These are phyloP conservation scores for Nothophaeocryptopus gaeumannii DNA, from an alignment of 2,329 filamentous ascomycete genomes.

Conservation along the genomic window DNA sequence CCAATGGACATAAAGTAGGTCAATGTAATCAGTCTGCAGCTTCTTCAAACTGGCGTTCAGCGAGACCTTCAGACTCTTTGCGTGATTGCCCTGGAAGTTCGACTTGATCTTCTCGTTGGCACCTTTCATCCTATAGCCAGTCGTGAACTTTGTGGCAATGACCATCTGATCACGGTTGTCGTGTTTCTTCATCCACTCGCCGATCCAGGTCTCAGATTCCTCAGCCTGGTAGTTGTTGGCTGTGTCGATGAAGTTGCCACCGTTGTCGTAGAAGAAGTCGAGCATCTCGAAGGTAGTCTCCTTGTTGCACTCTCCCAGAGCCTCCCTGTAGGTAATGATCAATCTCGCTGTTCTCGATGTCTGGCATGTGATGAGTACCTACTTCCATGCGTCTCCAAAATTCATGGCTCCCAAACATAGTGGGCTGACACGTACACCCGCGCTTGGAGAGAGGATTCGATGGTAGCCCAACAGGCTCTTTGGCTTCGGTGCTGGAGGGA, in stretches of 20 bases:
- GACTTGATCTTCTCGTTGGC: constrained; percentile 19
- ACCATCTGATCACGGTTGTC: constrained; percentile 20
- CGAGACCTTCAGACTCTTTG: constrained; percentile 60
- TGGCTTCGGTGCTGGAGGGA: constrained; percentile 30
- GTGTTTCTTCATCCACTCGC: constrained; percentile 31
- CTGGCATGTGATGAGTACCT: not conserved
- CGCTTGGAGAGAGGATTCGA: constrained; percentile 50
- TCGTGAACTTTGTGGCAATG: constrained; percentile 56
- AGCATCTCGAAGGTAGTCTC: constrained; percentile 35
- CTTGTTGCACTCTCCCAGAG: constrained; percentile 32
- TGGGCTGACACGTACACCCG: constrained; percentile 52
- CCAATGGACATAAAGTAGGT: constrained; percentile 47
- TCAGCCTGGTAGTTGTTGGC: constrained; percentile 37
- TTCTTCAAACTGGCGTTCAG: constrained; percentile 41
- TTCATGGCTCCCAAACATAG: constrained; percentile 56
- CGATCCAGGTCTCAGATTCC: constrained; percentile 35
- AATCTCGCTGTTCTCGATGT: not conserved
- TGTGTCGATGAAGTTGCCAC: constrained; percentile 36
- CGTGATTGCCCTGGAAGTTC: constrained; percentile 53
- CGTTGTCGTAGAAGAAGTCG: constrained; percentile 33
- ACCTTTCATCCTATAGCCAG: constrained; percentile 46
- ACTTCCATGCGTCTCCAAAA: constrained; percentile 51
- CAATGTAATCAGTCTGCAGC: constrained; percentile 66
- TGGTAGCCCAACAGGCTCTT: constrained; percentile 49
- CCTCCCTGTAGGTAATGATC: constrained; percentile 40